phyloP scores from a whole-genome alignment of 2,329 filamentous ascomycete species.

The Leptosphaerulina australis region DNA sequence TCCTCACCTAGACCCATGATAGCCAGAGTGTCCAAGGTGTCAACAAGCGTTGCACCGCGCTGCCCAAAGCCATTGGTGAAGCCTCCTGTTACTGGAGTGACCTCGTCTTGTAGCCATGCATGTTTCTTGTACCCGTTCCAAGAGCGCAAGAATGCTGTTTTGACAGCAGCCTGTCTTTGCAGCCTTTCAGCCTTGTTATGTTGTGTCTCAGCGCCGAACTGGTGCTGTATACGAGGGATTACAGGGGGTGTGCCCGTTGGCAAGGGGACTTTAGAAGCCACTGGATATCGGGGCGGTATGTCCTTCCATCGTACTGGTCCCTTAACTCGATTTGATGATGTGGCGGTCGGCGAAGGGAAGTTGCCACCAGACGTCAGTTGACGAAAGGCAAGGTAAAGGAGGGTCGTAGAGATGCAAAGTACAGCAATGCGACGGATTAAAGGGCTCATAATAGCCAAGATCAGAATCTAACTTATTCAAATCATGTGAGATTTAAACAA shows the following conservation, averaged over 20 bases:
- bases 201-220: constrained; percentile 44
- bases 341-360: constrained; percentile 29
- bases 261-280: constrained; percentile 40
- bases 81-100: constrained; percentile 57
- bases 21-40: constrained; percentile 65
- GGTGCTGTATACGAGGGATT: constrained; percentile 48
- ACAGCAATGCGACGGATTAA: constrained; percentile 39
- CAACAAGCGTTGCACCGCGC: constrained; percentile 66
- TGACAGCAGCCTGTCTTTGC: constrained; percentile 43
- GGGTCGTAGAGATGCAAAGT: constrained; percentile 32
- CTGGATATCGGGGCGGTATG: constrained; percentile 38
- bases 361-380: constrained; percentile 32
- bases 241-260: constrained; percentile 37
- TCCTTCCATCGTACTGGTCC: constrained; percentile 44
- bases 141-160: constrained; percentile 45
- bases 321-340: constrained; percentile 35
- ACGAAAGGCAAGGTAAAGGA: constrained; percentile 41
- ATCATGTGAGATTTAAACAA: constrained; percentile 6
- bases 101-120: constrained; percentile 62
- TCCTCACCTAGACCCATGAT: constrained; percentile 66
- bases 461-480: constrained; percentile 3
- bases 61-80: constrained; percentile 58
- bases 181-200: constrained; percentile 41
- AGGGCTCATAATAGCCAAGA: constrained; percentile 32
- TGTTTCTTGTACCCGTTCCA: constrained; percentile 59